phyloP scores from a whole-genome alignment of 2,329 filamentous ascomycete genomes.

The Stachybotrys echinatus region DNA sequence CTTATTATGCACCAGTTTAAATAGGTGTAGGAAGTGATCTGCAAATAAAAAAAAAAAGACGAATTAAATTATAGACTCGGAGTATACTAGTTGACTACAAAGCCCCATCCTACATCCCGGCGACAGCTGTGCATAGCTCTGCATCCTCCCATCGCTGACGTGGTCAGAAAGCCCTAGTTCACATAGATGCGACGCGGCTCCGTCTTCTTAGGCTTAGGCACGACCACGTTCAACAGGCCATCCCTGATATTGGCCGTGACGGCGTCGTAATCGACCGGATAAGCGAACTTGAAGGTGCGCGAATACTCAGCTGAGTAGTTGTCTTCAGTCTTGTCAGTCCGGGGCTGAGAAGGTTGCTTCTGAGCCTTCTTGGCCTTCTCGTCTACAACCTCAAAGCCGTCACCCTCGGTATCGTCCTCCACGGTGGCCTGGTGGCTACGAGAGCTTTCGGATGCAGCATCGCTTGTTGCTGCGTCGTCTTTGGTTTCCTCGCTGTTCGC shows the following conservation, averaged over 20 bases:
- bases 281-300: constrained; percentile 56
- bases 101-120: no score
- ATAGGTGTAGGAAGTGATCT: no score
- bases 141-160: no score
- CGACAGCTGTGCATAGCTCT: no score
- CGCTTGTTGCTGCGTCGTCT: not conserved
- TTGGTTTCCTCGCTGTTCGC: not conserved
- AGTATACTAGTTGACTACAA: no score
- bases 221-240: constrained; percentile 50
- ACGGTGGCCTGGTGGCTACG: not conserved
- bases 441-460: not conserved
- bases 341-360: not conserved
- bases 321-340: no score
- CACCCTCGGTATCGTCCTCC: not conserved
- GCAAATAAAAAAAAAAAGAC: no score
- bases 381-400: not conserved
- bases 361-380: not conserved
- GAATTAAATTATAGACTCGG: no score
- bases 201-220: constrained; percentile 54
- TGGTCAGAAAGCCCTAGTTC: constrained; percentile 28
- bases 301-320: constrained; percentile 39
- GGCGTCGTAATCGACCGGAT: constrained; percentile 46
- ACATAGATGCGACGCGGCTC: constrained; percentile 43
- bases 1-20: no score
- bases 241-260: constrained; percentile 54